These are phyloP conservation scores for Metschnikowia gruessii DNA, from an alignment of 805 yeast genomes.

Conservation along the genomic window DNA sequence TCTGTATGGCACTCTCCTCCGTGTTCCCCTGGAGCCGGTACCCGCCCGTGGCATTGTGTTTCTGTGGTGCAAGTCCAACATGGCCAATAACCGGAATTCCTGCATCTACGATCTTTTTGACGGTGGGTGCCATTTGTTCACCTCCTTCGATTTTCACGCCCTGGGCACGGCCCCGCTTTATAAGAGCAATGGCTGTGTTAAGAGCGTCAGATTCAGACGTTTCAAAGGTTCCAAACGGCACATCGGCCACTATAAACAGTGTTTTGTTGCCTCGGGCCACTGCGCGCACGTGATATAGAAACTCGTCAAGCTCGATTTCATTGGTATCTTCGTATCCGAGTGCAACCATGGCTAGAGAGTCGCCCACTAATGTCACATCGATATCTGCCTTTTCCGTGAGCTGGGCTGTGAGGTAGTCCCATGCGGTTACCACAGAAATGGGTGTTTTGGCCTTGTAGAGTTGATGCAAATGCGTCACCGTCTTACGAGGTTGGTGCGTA, in stretches of 20 bases:
- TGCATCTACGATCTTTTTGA: constrained; percentile 52
- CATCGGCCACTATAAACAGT: constrained; percentile 74
- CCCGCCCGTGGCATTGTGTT: constrained; percentile 76
- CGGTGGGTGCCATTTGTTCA: constrained; percentile 46
- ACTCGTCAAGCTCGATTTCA: constrained; percentile 74
- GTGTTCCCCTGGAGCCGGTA: constrained; percentile 81
- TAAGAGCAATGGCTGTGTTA: constrained; percentile 50
- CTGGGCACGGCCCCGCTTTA: constrained; percentile 56
- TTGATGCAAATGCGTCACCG: constrained; percentile 10
- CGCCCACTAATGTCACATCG: constrained; percentile 82
- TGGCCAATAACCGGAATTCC: constrained; percentile 94
- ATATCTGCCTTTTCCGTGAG: constrained; percentile 63
- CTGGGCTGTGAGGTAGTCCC: constrained; percentile 75
- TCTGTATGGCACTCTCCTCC: constrained; percentile 48
- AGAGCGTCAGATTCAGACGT: constrained; percentile 59
- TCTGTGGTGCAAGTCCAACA: constrained; percentile 89
- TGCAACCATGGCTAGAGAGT: constrained; percentile 89
- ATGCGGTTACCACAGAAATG: constrained; percentile 67
- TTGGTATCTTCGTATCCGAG: constrained; percentile 78
- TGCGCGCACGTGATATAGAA: constrained; percentile 70
- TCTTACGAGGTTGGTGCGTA: constrained; percentile 11
- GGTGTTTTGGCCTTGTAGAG: constrained; percentile 23
- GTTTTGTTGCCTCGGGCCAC: constrained; percentile 66
- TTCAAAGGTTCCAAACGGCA: constrained; percentile 89
- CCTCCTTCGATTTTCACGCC: constrained; percentile 90